phyloP scores from a whole-genome alignment of 2,329 filamentous ascomycete species.

The Myriosclerotinia duriaeana region DNA sequence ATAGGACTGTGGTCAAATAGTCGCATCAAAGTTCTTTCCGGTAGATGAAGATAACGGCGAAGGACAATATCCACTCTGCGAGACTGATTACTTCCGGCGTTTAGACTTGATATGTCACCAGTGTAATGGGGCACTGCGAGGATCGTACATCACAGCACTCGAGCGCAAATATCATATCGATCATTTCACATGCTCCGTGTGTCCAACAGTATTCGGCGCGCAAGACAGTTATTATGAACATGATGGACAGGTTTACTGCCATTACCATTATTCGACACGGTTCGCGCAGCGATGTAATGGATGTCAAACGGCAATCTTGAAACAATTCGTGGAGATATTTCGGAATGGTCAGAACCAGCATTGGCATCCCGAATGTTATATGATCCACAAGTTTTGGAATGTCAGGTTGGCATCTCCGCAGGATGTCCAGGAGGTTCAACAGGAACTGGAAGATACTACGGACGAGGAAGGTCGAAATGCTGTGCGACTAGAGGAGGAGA shows the following conservation, averaged over 20 bases:
- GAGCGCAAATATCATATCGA: constrained; percentile 99
- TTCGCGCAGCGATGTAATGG: constrained; percentile 96
- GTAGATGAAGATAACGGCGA: constrained; percentile 85
- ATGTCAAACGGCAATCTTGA: constrained; percentile 94
- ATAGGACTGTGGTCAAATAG: constrained; percentile 94
- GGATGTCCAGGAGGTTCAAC: constrained; percentile 48
- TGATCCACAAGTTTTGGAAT: constrained; percentile 99
- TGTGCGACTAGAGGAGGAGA: constrained; percentile 83
- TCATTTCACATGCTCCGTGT: constrained; percentile 97
- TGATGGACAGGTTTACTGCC: constrained; percentile 92
- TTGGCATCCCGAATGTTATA: constrained; percentile 99
- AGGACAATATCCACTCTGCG: constrained; percentile 90
- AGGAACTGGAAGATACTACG: constrained; percentile 51
- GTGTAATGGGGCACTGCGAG: constrained; percentile 87
- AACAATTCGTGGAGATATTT: constrained; percentile 99
- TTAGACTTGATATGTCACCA: constrained; percentile 88
- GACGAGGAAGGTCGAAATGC: constrained; percentile 68
- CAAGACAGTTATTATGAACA: constrained; percentile 99
- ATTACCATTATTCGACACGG: constrained; percentile 97
- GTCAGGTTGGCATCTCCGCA: constrained; percentile 64
- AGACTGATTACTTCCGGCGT: constrained; percentile 94
- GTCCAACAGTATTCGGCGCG: constrained; percentile 95
- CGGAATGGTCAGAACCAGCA: constrained; percentile 97
- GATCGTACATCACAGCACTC: constrained; percentile 96
- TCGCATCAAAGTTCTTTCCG: constrained; percentile 98